Conservation (phyloP, 108 stramenopile species). For the Cylindrotheca fusiformis region DNA sequence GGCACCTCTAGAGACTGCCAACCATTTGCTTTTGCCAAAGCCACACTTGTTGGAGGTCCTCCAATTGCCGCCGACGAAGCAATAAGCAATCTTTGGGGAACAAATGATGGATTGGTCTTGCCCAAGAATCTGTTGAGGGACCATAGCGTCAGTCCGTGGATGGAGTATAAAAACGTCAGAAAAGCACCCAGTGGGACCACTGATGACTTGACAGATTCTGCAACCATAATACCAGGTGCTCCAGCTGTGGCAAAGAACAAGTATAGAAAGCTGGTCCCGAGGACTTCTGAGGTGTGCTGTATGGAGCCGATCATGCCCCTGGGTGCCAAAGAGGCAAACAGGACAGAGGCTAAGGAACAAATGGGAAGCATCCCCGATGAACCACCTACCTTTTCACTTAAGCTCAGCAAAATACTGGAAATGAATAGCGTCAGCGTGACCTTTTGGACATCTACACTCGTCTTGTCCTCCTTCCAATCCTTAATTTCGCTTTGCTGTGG, state of each 20-base stretch:
- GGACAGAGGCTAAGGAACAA: conserved; percentile 59
- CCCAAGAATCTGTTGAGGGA: conserved; percentile 24
- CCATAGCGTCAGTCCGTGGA: conserved; percentile 59
- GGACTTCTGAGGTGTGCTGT: conserved; percentile 42
- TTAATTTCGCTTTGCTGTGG: conserved; percentile 2
- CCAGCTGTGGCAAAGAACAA: conserved; percentile 86
- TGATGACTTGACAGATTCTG: conserved; percentile 60
- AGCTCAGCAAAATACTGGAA: conserved; percentile 46
- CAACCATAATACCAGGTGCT: conserved; percentile 67
- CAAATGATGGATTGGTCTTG: conserved; percentile 11
- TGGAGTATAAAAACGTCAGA: conserved; percentile 52
- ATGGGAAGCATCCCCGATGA: conserved; percentile 46
- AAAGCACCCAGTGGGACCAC: conserved; percentile 59
- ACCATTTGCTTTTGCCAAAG: conserved; percentile 60
- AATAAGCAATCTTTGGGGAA: conserved; percentile 63
- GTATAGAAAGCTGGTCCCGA: conserved; percentile 67
- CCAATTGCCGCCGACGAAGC: conserved; percentile 84
- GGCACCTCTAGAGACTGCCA: conserved; percentile 72
- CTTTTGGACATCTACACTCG: not conserved
- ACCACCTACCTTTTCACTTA: conserved; percentile 37
- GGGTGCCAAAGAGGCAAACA: conserved; percentile 52
- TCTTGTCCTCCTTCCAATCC: not conserved
- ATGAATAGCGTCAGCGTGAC: conserved; percentile 46
- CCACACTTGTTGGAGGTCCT: conserved; percentile 80
- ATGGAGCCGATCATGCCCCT: conserved; percentile 12